These are phyloP conservation scores for Neurospora tetrasperma DNA, from an alignment of 495 filamentous ascomycete genomes.

Conservation along the genomic window DNA sequence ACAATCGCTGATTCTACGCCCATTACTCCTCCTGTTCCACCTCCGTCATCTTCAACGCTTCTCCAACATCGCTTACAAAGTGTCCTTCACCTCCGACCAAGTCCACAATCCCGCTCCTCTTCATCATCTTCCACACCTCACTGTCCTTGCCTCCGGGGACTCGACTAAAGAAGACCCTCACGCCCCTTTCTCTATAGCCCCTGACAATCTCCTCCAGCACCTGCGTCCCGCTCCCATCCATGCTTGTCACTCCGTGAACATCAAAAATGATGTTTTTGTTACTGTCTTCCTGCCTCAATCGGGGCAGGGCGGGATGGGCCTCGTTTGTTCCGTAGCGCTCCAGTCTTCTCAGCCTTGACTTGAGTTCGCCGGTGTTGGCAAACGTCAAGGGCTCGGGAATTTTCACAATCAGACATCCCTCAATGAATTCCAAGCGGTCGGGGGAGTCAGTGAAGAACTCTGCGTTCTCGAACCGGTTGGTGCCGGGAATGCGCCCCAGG, in stretches of 20 bases:
- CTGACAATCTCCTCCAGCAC: slow-evolving; percentile 83
- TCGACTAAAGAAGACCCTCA: slow-evolving; percentile 81
- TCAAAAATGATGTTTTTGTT: slow-evolving; percentile 93
- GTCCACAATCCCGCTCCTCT: slow-evolving; percentile 74
- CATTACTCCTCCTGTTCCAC: slow-evolving; percentile 35
- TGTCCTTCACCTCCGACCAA: slow-evolving; percentile 60
- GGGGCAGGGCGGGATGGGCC: slow-evolving; percentile 78
- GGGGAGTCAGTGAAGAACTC: slow-evolving; percentile 64
- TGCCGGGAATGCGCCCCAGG: slow-evolving; percentile 78
- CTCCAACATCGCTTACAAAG: slow-evolving; percentile 74
- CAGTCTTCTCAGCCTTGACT: slow-evolving; percentile 67
- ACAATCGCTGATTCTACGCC: background rate
- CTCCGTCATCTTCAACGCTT: slow-evolving; percentile 73
- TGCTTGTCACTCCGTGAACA: slow-evolving; percentile 83
- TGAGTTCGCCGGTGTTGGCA: slow-evolving; percentile 90
- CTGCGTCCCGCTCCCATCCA: slow-evolving; percentile 89
- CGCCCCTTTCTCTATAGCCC: slow-evolving; percentile 58
- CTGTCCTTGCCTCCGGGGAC: slow-evolving; percentile 47
- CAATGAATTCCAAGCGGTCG: slow-evolving; percentile 72
- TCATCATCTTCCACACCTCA: slow-evolving; percentile 62
- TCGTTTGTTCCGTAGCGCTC: slow-evolving; percentile 78
- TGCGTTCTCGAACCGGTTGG: slow-evolving; percentile 77
- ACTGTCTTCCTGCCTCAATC: slow-evolving; percentile 57
- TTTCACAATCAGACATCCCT: slow-evolving; percentile 89
- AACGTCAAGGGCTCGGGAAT: slow-evolving; percentile 96